Evolutionary conservation across 192 early-diverging fungal genomes (phyloP), one percentile per base, ranked within the genome.

Genomic region (Coemansia sp.): DNA sequence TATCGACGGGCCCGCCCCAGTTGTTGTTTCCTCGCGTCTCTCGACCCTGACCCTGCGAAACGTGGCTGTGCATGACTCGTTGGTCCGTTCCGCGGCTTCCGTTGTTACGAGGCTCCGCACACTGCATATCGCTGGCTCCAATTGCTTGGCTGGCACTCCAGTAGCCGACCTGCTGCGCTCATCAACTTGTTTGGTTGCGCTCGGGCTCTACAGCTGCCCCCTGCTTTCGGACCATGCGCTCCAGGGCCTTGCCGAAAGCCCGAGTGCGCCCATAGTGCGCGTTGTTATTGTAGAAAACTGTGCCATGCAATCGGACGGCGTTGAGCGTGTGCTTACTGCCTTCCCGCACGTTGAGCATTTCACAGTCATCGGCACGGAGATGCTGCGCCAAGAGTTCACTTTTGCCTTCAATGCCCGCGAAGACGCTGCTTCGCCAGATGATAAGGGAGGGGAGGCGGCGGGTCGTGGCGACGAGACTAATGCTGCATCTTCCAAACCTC

Each of bases 251-350:
- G 65, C 66, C 5, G 53, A 46, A 20, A 62, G 78, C 16, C 69
- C 65, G 12, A 80, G 78, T 34, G 78, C 73, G 1, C 21, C n/a
- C 5, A 44, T 49, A 12, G 62, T 80, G 33, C 72, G 61, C 20
- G 69, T 71, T 10, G 64, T 80, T 20, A 23, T 75, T 5, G 64
- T 80, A 4, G 38, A 66, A 26, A 64, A 69, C 59, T 80, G 78
- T 45, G 68, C 60, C 16, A 62, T 80, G 72, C 78, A 80, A 63
- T 80, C 78, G 18, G 78, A 75, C 5, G 78, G 69, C 41, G 21
- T 75, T 26, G 78, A 80, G 63, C 57, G 68, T 36, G 66, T 62
- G 24, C 53, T 80, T 20, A 46, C 78, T 20, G 26, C 69, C 14
- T 62, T 80, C n/a, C 62, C 69, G 33, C 41, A 36, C 33, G 56